Conservation (phyloP, 2,329 filamentous ascomycete species). For the Penicillium thymicola region DNA sequence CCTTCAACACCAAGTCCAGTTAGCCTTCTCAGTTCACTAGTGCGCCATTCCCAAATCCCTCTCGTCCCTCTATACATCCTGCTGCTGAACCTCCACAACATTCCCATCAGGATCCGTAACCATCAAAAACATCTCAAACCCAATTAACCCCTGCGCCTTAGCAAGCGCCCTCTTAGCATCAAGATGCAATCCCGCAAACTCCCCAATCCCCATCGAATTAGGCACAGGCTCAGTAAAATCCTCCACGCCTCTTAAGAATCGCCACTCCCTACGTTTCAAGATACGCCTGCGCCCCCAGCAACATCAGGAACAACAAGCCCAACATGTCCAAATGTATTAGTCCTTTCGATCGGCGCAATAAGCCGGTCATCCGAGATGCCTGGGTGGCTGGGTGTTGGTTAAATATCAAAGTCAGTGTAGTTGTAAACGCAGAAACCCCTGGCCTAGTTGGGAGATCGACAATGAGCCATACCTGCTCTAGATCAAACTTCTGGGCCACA, state of each 20-base stretch:
- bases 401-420: too few relatives aligned
- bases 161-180: constrained; percentile 7
- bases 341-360: too few relatives aligned
- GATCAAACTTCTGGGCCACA: neutral
- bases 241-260: constrained; percentile 4
- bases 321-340: too few relatives aligned
- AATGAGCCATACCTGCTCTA: neutral
- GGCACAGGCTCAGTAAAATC: constrained; percentile 3
- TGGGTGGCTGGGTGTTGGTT: too few relatives aligned
- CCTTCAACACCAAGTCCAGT: neutral
- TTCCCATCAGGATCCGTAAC: constrained; percentile 8
- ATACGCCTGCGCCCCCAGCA: constrained; percentile 25
- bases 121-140: constrained; percentile 6
- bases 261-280: too few relatives aligned
- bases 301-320: too few relatives aligned
- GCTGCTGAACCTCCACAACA: constrained; percentile 1
- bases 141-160: constrained; percentile 7
- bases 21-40: neutral
- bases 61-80: neutral
- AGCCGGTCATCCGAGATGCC: too few relatives aligned
- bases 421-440: neutral
- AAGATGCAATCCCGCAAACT: constrained; percentile 6
- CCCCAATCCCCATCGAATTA: constrained; percentile 8
- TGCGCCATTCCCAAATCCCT: neutral
- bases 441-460: neutral